These are phyloP conservation scores for Phaeophleospora eucalypticola DNA, from an alignment of 2,329 filamentous ascomycete genomes.

Conservation along the genomic window DNA sequence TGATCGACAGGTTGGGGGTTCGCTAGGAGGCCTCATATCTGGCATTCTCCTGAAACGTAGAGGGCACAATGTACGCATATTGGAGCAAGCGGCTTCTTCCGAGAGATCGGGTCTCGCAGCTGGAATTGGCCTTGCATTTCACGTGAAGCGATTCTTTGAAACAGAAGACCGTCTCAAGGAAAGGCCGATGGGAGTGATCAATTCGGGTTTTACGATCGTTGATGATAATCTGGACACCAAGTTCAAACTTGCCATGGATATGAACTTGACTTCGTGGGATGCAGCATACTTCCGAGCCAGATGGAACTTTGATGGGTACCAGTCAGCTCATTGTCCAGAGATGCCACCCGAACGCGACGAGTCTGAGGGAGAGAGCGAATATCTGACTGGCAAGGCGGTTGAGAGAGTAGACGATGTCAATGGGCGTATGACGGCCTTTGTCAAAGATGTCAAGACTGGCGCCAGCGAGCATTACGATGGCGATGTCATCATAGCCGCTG, in stretches of 20 bases:
- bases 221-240: constrained; percentile 8
- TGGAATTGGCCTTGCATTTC: constrained; percentile 15
- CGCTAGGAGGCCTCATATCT: constrained; percentile 40
- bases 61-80: constrained; percentile 41
- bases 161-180: constrained; percentile 17
- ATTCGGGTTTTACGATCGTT: constrained; percentile 12
- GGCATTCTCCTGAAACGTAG: constrained; percentile 40
- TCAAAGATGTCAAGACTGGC: constrained; percentile 9
- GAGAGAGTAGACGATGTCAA: constrained; percentile 7
- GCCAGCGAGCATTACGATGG: constrained; percentile 6
- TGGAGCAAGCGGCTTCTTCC: constrained; percentile 19
- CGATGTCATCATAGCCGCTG: constrained; percentile 22
- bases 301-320: constrained; percentile 20
- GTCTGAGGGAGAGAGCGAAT: constrained; percentile 6
- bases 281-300: constrained; percentile 17
- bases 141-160: constrained; percentile 19
- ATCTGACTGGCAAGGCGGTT: constrained; percentile 13
- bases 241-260: constrained; percentile 9
- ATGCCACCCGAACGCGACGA: constrained; percentile 7
- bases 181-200: constrained; percentile 8
- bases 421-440: constrained; percentile 6
- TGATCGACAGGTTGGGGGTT: constrained; percentile 37
- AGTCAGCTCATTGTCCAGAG: constrained; percentile 13
- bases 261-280: constrained; percentile 19
- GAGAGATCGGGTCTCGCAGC: constrained; percentile 21